phyloP scores from a whole-genome alignment of 495 filamentous ascomycete genomes.

The Aspergillus cristatus region DNA sequence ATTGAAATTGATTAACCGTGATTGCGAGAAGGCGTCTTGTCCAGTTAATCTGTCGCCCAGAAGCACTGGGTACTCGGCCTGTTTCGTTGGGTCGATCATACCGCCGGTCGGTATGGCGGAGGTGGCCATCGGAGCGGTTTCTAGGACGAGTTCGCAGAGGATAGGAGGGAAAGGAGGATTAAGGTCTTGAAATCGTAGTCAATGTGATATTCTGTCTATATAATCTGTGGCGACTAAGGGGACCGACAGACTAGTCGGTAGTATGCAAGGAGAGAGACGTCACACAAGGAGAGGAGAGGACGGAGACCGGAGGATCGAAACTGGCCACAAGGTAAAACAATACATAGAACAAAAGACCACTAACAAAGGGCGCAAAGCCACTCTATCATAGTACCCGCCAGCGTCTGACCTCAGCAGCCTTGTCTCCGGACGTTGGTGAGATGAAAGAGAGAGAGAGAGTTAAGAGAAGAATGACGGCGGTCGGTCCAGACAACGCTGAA shows the following conservation, averaged over 20 bases:
- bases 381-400: no score
- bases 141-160: neutral
- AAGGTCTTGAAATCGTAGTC: neutral
- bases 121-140: conserved; percentile 20
- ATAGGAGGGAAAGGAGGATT: neutral
- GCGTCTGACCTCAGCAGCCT: no score
- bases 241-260: neutral
- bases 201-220: no score
- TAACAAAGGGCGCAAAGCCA: no score
- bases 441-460: conserved; percentile 4
- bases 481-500: conserved; percentile 9
- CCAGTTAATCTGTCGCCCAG: conserved; percentile 32
- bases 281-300: neutral
- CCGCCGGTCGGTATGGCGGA: conserved; percentile 26
- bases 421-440: no score
- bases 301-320: conserved; percentile 1
- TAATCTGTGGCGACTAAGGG: no score
- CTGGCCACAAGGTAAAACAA: conserved; percentile 3
- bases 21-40: conserved; percentile 11
- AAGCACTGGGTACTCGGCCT: conserved; percentile 39
- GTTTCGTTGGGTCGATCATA: conserved; percentile 41
- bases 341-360: neutral
- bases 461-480: conserved; percentile 2
- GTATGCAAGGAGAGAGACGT: neutral
- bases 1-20: conserved; percentile 31